phyloP scores from a whole-genome alignment of 1,284 basidiomycete genomes.

The Prillingera fragicola region DNA sequence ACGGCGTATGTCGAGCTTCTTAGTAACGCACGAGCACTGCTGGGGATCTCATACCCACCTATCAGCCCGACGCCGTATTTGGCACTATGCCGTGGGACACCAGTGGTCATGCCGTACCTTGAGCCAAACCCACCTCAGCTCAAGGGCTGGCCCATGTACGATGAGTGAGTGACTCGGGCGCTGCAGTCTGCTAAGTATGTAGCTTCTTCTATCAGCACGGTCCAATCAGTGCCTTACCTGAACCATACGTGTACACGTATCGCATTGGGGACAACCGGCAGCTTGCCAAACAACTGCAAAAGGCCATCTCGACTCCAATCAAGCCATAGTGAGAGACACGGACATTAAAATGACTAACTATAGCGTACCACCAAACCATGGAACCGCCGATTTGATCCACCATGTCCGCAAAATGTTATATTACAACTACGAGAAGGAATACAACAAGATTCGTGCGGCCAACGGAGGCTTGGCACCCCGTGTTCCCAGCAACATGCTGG shows the following conservation, averaged over 20 bases:
- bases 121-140: neutral
- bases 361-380: neutral
- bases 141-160: neutral
- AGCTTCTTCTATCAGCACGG: neutral
- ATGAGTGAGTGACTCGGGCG: neutral
- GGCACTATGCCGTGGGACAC: neutral
- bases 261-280: neutral
- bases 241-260: neutral
- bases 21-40: neutral
- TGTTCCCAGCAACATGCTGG: neutral
- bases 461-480: neutral
- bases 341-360: too few species aligned
- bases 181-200: neutral
- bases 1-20: neutral
- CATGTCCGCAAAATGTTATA: neutral
- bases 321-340: too few species aligned
- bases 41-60: neutral
- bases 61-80: neutral
- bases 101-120: neutral
- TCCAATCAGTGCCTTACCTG: neutral
- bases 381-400: neutral
- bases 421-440: neutral
- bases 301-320: neutral
- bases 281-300: neutral
- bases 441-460: neutral